These are phyloP conservation scores for Boletus reticulatus DNA, from an alignment of 768 basidiomycete species.

Conservation along the genomic window DNA sequence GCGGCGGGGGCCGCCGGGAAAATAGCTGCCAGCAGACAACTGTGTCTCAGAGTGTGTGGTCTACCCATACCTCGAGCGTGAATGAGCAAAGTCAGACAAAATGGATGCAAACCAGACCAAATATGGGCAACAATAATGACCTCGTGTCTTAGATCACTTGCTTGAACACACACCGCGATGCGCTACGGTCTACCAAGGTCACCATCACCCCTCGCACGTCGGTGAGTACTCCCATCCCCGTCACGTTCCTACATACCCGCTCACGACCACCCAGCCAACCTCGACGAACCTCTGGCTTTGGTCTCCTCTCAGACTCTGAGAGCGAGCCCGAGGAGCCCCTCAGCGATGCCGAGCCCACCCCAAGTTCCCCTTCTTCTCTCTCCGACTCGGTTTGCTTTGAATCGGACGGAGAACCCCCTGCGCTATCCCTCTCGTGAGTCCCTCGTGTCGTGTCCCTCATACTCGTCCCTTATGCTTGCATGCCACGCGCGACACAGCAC, in stretches of 20 bases:
- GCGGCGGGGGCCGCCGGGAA: no score
- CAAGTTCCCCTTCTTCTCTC: slow-evolving; percentile 33
- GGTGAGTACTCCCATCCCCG: slow-evolving; percentile 21
- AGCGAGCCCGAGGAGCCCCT: slow-evolving; percentile 30
- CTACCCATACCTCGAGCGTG: no score
- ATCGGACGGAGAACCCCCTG: slow-evolving; percentile 42
- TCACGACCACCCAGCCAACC: slow-evolving; percentile 4
- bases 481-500: slow-evolving; percentile 14
- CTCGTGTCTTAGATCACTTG: background rate
- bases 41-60: no score
- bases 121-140: background rate
- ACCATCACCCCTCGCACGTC: slow-evolving; percentile 44
- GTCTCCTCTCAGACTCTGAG: slow-evolving; percentile 50
- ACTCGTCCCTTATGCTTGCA: background rate
- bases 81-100: background rate
- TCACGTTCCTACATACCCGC: slow-evolving; percentile 8
- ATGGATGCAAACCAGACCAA: background rate
- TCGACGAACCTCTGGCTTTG: slow-evolving; percentile 52
- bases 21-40: no score
- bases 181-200: slow-evolving; percentile 55
- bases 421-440: slow-evolving; percentile 34
- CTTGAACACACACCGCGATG: slow-evolving; percentile 34
- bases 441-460: background rate
- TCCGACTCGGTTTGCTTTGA: slow-evolving; percentile 41
- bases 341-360: slow-evolving; percentile 37